Evolutionary conservation across 306 rosid species (phyloP).

Genomic region (Delonix regia): DNA sequence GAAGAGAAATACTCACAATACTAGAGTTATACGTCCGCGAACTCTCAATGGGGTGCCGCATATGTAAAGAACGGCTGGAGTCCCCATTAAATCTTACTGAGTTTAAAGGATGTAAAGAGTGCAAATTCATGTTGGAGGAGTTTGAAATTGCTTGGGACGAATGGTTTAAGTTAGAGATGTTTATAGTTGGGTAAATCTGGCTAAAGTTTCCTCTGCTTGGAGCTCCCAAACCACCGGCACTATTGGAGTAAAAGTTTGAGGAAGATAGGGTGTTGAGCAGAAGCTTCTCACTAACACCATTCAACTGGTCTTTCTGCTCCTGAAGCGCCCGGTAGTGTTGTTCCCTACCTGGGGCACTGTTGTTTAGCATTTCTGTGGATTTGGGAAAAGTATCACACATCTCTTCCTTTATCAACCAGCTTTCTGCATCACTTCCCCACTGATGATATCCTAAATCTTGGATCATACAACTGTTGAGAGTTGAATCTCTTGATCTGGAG

Average conservation of each 20-base stretch:
- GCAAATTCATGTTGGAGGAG: slow-evolving; percentile 45
- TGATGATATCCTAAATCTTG: slow-evolving; percentile 53
- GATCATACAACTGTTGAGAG: slow-evolving; percentile 25
- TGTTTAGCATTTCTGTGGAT: slow-evolving; percentile 58
- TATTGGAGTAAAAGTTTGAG: slow-evolving; percentile 19
- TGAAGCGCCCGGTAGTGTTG: slow-evolving; percentile 21
- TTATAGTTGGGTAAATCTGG: slow-evolving; percentile 77
- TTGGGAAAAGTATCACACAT: slow-evolving; percentile 52
- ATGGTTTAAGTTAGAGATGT: slow-evolving; percentile 58
- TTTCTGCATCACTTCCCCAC: slow-evolving; percentile 40
- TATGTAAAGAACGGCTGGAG: slow-evolving; percentile 38
- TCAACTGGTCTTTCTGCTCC: slow-evolving; percentile 39
- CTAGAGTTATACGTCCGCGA: slow-evolving; percentile 21
- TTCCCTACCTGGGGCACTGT: slow-evolving; percentile 4
- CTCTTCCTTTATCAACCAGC: slow-evolving; percentile 51
- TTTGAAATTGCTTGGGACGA: slow-evolving; percentile 38
- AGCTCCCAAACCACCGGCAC: not conserved
- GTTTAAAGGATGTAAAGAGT: slow-evolving; percentile 47
- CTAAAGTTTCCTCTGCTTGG: slow-evolving; percentile 54
- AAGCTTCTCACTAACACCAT: slow-evolving; percentile 48
- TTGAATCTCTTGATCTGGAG: slow-evolving; percentile 34
- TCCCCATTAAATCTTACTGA: slow-evolving; percentile 31
- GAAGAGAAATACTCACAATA: slow-evolving; percentile 46
- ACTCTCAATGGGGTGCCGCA: slow-evolving; percentile 41
- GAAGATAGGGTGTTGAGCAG: slow-evolving; percentile 55